A percentile compares a stretch with the other conserved stretches of the same genome.
Conservation (phyloP, 192 early-diverging fungal genomes). For the Umbelopsis sp. region DNA sequence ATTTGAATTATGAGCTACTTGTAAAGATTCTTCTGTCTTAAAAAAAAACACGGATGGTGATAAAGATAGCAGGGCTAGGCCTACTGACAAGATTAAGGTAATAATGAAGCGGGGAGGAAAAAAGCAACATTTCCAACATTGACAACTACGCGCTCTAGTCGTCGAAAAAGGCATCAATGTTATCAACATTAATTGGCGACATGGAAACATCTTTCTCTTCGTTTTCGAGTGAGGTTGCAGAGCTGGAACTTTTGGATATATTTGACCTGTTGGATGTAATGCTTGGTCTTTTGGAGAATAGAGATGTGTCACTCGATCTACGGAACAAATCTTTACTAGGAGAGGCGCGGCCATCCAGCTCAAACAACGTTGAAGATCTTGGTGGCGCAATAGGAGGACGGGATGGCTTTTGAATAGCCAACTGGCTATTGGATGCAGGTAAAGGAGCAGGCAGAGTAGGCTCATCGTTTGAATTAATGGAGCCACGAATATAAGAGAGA, state of each 20-base stretch:
- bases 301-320: conserved; percentile 8
- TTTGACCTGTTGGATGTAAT: not conserved
- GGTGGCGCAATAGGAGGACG: conserved; percentile 7
- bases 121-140: no score
- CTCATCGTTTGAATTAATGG: not conserved
- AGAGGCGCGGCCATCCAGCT: not conserved
- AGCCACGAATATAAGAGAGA: not conserved
- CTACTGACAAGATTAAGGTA: no score
- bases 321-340: conserved; percentile 6
- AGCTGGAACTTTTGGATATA: not conserved
- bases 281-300: not conserved
- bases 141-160: not conserved
- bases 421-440: not conserved
- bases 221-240: not conserved
- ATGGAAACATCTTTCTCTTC: not conserved
- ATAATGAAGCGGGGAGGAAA: no score
- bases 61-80: no score
- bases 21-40: no score
- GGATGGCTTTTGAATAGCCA: not conserved
- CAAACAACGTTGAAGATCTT: conserved; percentile 1
- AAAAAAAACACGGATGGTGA: no score
- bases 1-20: no score
- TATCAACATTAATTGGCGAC: conserved; percentile 9
- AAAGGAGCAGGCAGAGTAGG: not conserved
- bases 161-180: conserved; percentile 9